phyloP scores from a whole-genome alignment of 208 protist genomes.

The Vickermania spadyakhi region DNA sequence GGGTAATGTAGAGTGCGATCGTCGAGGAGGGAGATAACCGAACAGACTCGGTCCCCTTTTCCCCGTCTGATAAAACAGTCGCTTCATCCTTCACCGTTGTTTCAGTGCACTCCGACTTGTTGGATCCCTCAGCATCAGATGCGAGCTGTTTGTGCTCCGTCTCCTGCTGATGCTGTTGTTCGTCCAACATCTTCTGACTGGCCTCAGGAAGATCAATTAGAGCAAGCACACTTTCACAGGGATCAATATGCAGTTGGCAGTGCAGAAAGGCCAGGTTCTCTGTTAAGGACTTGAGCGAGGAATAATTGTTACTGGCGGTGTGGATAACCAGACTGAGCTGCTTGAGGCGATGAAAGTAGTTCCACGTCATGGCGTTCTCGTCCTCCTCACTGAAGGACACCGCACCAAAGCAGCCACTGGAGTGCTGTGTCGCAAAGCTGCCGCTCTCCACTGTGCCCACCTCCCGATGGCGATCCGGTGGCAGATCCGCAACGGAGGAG shows the following conservation, averaged over 20 bases:
- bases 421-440: not conserved
- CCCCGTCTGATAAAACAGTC: not conserved
- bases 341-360: constrained; percentile 41
- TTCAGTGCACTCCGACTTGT: not conserved
- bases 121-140: not conserved
- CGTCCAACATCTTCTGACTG: constrained; percentile 14
- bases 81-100: not conserved
- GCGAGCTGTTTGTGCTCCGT: not conserved
- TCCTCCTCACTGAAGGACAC: constrained; percentile 5
- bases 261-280: constrained; percentile 82
- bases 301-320: constrained; percentile 68
- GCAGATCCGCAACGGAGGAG: not conserved
- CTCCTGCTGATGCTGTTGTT: not conserved
- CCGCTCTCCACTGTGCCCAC: not conserved
- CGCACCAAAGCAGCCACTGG: no score
- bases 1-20: constrained; percentile 23
- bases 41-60: not conserved
- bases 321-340: constrained; percentile 26
- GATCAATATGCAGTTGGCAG: constrained; percentile 53
- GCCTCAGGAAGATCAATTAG: constrained; percentile 28
- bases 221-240: constrained; percentile 20
- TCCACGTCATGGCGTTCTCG: constrained; percentile 33
- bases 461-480: not conserved
- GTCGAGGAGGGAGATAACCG: constrained; percentile 13
- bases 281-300: constrained; percentile 64